These are phyloP conservation scores for Termitomyces bulborhizus DNA, from an alignment of 768 basidiomycete species.

Conservation along the genomic window DNA sequence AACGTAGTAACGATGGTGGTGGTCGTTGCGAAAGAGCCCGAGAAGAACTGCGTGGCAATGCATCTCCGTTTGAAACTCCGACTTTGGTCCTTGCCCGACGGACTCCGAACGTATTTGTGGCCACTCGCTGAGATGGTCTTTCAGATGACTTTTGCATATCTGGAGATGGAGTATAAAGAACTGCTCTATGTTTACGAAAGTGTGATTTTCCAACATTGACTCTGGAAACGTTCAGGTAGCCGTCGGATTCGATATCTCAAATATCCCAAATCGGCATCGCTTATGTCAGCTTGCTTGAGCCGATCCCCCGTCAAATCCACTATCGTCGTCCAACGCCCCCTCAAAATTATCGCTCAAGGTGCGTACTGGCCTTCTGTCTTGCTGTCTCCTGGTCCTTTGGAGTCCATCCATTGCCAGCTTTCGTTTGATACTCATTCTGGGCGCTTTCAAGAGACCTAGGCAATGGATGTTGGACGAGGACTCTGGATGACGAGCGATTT, in stretches of 20 bases:
- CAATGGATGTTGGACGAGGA: conserved; percentile 14
- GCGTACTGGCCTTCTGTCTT: conserved; percentile 18
- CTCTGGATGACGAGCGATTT: conserved; percentile 28
- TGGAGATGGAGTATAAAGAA: background rate
- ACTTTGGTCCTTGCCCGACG: conserved; percentile 11
- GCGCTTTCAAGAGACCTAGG: conserved; percentile 11
- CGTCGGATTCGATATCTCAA: too few relatives aligned
- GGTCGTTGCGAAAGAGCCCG: conserved; percentile 28
- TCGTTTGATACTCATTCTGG: conserved; percentile 19
- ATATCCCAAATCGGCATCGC: conserved; percentile 12
- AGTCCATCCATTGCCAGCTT: conserved; percentile 6
- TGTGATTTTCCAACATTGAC: background rate
- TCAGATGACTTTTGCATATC: background rate
- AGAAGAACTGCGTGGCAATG: conserved; percentile 16
- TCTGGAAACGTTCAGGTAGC: background rate
- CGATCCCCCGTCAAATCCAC: conserved; percentile 15
- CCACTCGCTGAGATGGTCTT: background rate
- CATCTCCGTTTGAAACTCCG: conserved; percentile 27
- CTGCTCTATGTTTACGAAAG: too few relatives aligned
- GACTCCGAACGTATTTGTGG: background rate
- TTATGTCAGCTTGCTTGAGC: conserved; percentile 30
- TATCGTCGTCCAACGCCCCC: conserved; percentile 21
- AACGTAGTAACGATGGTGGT: conserved; percentile 31
- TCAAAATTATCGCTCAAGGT: conserved; percentile 38
- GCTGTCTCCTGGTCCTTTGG: conserved; percentile 12